Evolutionary conservation across 2,329 filamentous ascomycete species (phyloP).

Genomic region (Pseudogymnoascus destructans): DNA sequence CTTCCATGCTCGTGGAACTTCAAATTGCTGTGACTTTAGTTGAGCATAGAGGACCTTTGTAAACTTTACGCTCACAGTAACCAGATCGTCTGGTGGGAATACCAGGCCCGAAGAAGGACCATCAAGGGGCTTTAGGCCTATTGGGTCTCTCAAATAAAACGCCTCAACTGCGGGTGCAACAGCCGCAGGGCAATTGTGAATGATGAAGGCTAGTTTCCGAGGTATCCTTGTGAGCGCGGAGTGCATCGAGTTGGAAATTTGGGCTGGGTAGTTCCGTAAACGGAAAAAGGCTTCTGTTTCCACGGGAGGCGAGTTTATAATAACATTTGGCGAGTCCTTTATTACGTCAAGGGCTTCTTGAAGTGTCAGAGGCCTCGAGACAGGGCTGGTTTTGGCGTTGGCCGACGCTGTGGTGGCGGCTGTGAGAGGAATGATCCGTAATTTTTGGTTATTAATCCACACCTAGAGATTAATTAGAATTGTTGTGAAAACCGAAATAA

Average conservation of each 20-base stretch:
- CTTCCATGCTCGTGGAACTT: constrained; percentile 44
- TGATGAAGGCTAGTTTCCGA: constrained; percentile 64
- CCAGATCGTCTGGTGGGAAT: constrained; percentile 68
- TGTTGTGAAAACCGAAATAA: background rate
- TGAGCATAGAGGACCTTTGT: constrained; percentile 87
- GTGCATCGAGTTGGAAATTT: constrained; percentile 66
- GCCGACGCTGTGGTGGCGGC: constrained; percentile 26
- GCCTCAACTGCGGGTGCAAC: constrained; percentile 77
- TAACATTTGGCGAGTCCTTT: constrained; percentile 37
- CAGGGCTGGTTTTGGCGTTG: constrained; percentile 27
- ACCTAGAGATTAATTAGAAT: constrained; percentile 34
- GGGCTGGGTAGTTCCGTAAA: constrained; percentile 66
- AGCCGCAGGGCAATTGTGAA: constrained; percentile 61
- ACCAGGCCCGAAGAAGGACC: constrained; percentile 38
- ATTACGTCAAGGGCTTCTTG: constrained; percentile 52
- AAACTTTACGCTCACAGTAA: constrained; percentile 67
- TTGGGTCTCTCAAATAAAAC: constrained; percentile 81
- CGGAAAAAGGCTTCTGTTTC: constrained; percentile 88
- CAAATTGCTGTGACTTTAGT: constrained; percentile 72
- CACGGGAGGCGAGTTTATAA: constrained; percentile 60
- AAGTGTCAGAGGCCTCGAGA: constrained; percentile 41
- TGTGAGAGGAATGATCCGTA: constrained; percentile 57
- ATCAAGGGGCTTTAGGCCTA: constrained; percentile 56
- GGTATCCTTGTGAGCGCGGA: constrained; percentile 61
- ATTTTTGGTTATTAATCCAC: constrained; percentile 70